A percentile compares a stretch with the other conserved stretches of the same genome.
Conservation (phyloP, 225 moss, liverwort and hornwort species). For the Climacium dendroides region DNA sequence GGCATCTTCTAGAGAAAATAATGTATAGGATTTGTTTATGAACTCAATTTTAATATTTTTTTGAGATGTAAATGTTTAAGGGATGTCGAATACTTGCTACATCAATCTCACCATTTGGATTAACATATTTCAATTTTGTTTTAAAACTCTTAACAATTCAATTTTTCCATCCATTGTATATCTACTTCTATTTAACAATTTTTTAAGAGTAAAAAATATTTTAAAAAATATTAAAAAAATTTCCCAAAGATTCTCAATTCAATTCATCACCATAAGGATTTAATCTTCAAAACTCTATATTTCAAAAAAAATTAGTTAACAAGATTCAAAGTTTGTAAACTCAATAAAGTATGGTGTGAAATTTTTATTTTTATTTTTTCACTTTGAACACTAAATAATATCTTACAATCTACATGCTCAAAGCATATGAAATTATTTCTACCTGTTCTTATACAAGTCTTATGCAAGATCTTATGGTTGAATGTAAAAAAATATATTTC, state of each 20-base stretch:
- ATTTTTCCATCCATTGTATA: neutral
- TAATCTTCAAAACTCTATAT: neutral
- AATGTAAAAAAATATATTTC: rapidly evolving
- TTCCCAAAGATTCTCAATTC: rapidly evolving
- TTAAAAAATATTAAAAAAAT: neutral
- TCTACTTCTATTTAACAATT: neutral
- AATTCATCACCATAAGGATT: rapidly evolving
- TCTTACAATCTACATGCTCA: neutral
- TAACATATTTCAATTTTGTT: neutral
- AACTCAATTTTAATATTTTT: neutral
- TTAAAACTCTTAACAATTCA: neutral
- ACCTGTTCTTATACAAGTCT: neutral
- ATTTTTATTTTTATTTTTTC: neutral
- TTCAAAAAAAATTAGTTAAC: neutral
- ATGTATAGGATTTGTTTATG: too few species aligned
- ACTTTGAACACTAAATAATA: neutral
- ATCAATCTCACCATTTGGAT: neutral
- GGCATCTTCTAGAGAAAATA: rapidly evolving
- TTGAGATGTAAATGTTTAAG: neutral
- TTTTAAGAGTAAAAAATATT: neutral
- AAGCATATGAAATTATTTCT: neutral
- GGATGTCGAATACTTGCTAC: neutral
- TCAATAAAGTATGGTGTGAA: neutral
- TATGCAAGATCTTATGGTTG: too few species aligned
- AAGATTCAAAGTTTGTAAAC: neutral